Evolutionary conservation across 2,329 filamentous ascomycete species (phyloP), one percentile per base, ranked within the genome.

Genomic region (Corynespora cassiicola): DNA sequence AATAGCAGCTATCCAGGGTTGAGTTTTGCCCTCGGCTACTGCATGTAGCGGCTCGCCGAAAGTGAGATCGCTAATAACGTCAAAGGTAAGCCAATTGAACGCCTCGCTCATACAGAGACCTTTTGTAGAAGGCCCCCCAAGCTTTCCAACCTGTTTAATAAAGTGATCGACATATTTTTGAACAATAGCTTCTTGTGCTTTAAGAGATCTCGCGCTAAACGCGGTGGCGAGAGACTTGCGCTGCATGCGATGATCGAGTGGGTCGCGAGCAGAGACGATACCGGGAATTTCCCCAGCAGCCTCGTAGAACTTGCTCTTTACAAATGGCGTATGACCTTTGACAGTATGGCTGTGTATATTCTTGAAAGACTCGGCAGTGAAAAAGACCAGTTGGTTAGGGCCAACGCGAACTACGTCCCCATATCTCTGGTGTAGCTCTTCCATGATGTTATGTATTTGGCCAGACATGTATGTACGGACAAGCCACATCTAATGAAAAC

Each of bases 41-140:
- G n/a, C n/a, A n/a, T n/a, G n/a, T n/a, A 58, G 78, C 0, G 74
- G 68, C 3, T 74, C 69, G 0, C 77, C 77, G 47, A 80, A 80
- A 0, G 76, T 74, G 16, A 80, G 66, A 47, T 75, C 72, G 10
- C 71, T 73, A 42, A 54, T 52, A 6, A 50, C 37, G 24, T 58
- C 50, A 22, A 58, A 56, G 0, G 45, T 52, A 0, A 34, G 34
- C 25, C 33, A 48, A 23, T 53, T 50, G 25, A 31, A 44, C 40
- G 37, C 42, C 25, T 37, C 7, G 3, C 22, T 11, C 3, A n/a
- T n/a, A n/a, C n/a, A n/a, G n/a, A n/a, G n/a, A n/a, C n/a, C n/a
- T n/a, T n/a, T n/a, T n/a, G n/a, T n/a, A n/a, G n/a, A n/a, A n/a
- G n/a, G n/a, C n/a, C n/a, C n/a, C 31, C 31, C 8, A 34, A 12